These are phyloP conservation scores for Thermoascus crustaceus DNA, from an alignment of 2,329 filamentous ascomycete species.

Conservation along the genomic window DNA sequence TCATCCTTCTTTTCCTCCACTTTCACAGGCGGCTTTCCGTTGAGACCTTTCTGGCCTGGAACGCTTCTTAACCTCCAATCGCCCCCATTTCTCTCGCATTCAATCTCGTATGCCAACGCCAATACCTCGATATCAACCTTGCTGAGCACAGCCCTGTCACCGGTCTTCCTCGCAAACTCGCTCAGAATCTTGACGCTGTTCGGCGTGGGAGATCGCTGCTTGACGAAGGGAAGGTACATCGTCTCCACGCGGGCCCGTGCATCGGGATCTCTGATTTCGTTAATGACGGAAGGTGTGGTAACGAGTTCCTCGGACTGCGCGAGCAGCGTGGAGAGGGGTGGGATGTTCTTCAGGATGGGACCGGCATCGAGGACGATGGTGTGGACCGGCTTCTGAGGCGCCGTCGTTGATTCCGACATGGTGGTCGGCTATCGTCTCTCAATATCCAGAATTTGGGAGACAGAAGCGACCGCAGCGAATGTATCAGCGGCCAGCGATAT, in stretches of 20 bases:
- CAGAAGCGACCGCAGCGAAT: conserved; percentile 2
- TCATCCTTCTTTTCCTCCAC: conserved; percentile 20
- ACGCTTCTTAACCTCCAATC: conserved; percentile 74
- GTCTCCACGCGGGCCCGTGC: conserved; percentile 77
- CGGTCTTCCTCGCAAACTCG: conserved; percentile 81
- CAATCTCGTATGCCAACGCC: conserved; percentile 88
- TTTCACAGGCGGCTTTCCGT: conserved; percentile 55
- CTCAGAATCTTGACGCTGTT: conserved; percentile 71
- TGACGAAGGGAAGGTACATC: conserved; percentile 76
- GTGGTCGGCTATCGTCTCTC: neutral
- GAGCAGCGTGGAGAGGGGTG: conserved; percentile 72
- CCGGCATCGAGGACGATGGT: conserved; percentile 84
- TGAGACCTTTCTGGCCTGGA: conserved; percentile 70
- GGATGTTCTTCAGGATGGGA: conserved; percentile 88
- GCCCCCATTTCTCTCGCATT: conserved; percentile 81
- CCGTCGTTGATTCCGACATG: conserved; percentile 20
- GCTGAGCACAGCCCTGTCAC: conserved; percentile 81
- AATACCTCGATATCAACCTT: conserved; percentile 81
- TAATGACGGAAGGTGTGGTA: conserved; percentile 76
- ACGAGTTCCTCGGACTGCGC: conserved; percentile 67
- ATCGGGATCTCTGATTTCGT: conserved; percentile 77
- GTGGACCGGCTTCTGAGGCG: conserved; percentile 59
- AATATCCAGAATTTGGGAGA: conserved; percentile 2
- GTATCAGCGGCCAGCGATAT: too few relatives aligned
- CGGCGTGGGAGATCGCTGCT: conserved; percentile 62